Evolutionary conservation across 176 grass and related monocot species (phyloP).

Genomic region (Cenchrus fungigraminus): DNA sequence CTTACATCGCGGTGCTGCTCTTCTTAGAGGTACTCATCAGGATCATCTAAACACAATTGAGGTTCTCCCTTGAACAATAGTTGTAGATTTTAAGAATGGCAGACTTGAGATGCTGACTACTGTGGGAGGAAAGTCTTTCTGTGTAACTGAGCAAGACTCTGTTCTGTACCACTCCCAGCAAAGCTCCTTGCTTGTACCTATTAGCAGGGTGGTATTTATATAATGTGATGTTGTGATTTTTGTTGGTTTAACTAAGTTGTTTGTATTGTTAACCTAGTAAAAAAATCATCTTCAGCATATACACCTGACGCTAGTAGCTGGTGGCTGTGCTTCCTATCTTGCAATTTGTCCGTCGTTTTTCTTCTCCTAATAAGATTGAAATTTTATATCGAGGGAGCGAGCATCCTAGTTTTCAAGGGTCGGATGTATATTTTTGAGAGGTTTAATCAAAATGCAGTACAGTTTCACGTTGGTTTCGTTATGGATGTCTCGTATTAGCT

Average conservation of each 20-base stretch:
- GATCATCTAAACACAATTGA: not conserved
- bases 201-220: not conserved
- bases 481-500: too few species aligned
- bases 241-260: not conserved
- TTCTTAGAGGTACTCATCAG: not conserved
- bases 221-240: not conserved
- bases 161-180: not conserved
- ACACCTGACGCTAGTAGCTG: too few species aligned
- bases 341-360: too few species aligned
- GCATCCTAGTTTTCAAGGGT: too few species aligned
- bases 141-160: not conserved
- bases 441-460: too few species aligned
- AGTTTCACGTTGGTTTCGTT: too few species aligned
- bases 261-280: too few species aligned
- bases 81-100: not conserved
- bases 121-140: not conserved
- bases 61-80: not conserved
- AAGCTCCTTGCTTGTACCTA: not conserved
- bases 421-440: too few species aligned
- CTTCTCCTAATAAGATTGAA: too few species aligned
- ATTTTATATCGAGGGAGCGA: too few species aligned
- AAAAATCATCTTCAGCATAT: not conserved
- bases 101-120: not conserved
- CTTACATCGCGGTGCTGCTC: too few species aligned
- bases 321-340: too few species aligned